Conservation (phyloP, 192 early-diverging fungal genomes). For the Anaeromyces robustus region DNA sequence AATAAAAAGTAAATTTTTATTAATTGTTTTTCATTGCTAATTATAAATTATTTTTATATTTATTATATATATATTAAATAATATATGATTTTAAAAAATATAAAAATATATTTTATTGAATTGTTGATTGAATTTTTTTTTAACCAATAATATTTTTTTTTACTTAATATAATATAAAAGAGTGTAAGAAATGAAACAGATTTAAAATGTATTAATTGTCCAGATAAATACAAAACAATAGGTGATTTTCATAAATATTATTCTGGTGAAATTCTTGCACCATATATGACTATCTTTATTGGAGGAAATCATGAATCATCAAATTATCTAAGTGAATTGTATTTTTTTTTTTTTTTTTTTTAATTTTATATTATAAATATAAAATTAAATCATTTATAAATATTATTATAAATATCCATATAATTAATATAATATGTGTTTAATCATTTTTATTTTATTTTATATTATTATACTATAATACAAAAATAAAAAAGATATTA, state of each 20-base stretch:
- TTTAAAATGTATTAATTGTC: slow-evolving; percentile 63
- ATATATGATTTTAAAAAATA: too few relatives aligned
- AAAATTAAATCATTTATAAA: too few relatives aligned
- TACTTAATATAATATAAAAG: slow-evolving; percentile 11
- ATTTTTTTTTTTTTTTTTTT: slow-evolving; percentile 6
- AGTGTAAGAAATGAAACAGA: slow-evolving; percentile 73
- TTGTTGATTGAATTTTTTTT: neutral
- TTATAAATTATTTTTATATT: too few relatives aligned
- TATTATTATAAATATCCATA: too few relatives aligned
- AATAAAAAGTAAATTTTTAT: too few relatives aligned
- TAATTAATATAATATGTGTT: too few relatives aligned
- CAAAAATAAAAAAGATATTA: slow-evolving; percentile 38
- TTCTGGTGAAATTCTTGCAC: slow-evolving; percentile 57
- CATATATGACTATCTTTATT: slow-evolving; percentile 82
- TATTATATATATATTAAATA: too few relatives aligned
- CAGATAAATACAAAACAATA: slow-evolving; percentile 65
- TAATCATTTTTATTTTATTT: too few relatives aligned
- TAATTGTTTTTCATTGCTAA: too few relatives aligned
- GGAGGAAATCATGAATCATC: slow-evolving; percentile 98
- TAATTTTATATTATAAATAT: neutral
- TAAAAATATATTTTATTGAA: too few relatives aligned
- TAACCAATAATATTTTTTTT: neutral
- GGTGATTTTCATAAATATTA: slow-evolving; percentile 93
- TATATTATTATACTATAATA: too few relatives aligned
- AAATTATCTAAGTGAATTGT: slow-evolving; percentile 90